Evolutionary conservation across 208 protist genomes (phyloP).

Genomic region (Polymyxa betae): DNA sequence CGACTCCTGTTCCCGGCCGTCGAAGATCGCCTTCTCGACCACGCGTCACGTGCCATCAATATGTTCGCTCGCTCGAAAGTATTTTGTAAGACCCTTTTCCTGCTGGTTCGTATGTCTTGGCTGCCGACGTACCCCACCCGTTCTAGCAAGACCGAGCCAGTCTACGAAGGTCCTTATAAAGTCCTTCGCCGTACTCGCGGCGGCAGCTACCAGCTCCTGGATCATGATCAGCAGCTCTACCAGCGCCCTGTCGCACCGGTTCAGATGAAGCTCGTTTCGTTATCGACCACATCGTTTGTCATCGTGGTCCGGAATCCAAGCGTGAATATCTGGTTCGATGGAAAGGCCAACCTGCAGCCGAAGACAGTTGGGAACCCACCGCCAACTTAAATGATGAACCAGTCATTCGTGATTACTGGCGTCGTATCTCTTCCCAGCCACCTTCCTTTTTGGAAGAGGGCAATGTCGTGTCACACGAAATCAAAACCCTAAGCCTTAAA

Average conservation of each 20-base stretch:
- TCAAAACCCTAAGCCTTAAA: too few relatives aligned
- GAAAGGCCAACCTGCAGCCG: too few relatives aligned
- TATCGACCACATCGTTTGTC: too few relatives aligned
- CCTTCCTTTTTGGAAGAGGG: too few relatives aligned
- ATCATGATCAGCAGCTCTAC: not conserved
- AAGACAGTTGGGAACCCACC: too few relatives aligned
- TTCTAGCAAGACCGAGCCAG: not conserved
- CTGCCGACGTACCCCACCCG: not conserved
- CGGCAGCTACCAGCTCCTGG: not conserved
- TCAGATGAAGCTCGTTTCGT: not conserved
- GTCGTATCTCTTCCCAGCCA: too few relatives aligned
- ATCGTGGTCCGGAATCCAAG: too few relatives aligned
- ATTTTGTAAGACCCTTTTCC: not conserved
- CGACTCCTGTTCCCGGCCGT: not conserved
- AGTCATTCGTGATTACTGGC: too few relatives aligned
- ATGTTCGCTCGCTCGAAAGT: not conserved
- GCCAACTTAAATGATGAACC: too few relatives aligned
- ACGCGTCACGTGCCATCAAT: not conserved
- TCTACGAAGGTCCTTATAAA: not conserved
- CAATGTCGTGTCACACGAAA: too few relatives aligned
- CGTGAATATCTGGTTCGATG: too few relatives aligned
- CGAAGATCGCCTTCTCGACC: not conserved
- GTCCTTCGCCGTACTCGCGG: not conserved
- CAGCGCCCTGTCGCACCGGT: too few relatives aligned
- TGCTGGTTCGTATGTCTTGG: not conserved